A percentile compares a stretch with the other conserved stretches of the same genome.
Evolutionary conservation across 768 basidiomycete genomes (phyloP).

Genomic region (Jaapia argillacea): DNA sequence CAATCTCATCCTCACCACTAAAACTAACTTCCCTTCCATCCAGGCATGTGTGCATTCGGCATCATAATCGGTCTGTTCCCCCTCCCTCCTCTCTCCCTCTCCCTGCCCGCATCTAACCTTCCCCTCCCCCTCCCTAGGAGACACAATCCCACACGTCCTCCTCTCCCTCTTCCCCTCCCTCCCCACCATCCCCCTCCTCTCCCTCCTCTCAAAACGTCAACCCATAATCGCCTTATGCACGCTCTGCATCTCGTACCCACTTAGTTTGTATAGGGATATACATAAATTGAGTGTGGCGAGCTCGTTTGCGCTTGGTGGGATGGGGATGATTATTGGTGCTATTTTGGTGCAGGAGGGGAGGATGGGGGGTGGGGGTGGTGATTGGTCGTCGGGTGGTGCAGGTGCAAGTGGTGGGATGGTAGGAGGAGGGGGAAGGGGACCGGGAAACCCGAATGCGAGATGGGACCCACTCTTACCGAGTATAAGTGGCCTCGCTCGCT

Average conservation of each 20-base stretch:
- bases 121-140: constrained; percentile 38
- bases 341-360: constrained; percentile 83
- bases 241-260: constrained; percentile 81
- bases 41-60: constrained; percentile 96
- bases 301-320: constrained; percentile 82
- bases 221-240: constrained; percentile 88
- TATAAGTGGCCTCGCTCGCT: no score
- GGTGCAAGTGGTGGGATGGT: no score
- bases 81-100: not conserved
- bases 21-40: not conserved
- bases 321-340: constrained; percentile 85
- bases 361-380: no score
- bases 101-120: no score
- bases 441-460: no score
- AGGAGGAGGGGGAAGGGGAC: no score
- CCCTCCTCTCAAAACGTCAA: constrained; percentile 73
- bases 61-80: constrained; percentile 70
- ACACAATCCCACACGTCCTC: constrained; percentile 93
- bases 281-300: constrained; percentile 94
- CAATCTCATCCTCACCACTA: not conserved
- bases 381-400: no score
- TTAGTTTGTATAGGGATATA: constrained; percentile 94
- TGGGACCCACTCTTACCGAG: no score
- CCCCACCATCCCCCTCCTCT: constrained; percentile 58
- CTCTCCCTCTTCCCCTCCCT: constrained; percentile 70